These are phyloP conservation scores for Cutaneotrichosporon mucoides DNA, from an alignment of 1,284 basidiomycete species.

Conservation along the genomic window DNA sequence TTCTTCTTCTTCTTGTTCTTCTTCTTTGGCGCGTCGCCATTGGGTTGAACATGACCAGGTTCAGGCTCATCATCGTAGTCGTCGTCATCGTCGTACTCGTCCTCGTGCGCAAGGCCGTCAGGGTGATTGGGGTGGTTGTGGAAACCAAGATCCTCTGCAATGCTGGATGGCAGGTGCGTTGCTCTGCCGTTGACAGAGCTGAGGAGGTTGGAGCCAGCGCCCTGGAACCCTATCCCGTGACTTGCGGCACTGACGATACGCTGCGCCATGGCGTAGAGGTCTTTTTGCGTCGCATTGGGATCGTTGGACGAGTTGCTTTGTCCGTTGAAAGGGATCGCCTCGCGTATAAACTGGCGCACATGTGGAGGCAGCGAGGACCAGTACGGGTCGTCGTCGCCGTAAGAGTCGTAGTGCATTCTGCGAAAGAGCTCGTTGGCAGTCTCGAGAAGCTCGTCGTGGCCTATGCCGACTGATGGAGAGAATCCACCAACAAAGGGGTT, in stretches of 20 bases:
- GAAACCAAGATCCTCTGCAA: constrained; percentile 53
- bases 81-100: constrained; percentile 52
- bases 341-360: constrained; percentile 56
- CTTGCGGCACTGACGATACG: constrained; percentile 57
- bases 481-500: constrained; percentile 28
- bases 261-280: constrained; percentile 65
- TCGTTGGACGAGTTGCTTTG: constrained; percentile 30
- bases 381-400: constrained; percentile 56
- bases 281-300: constrained; percentile 38
- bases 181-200: constrained; percentile 31
- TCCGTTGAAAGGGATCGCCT: constrained; percentile 53
- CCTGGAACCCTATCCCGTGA: constrained; percentile 52
- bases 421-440: constrained; percentile 50
- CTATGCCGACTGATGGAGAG: constrained; percentile 39
- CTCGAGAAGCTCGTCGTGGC: constrained; percentile 49
- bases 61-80: constrained; percentile 36
- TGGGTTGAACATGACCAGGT: constrained; percentile 24
- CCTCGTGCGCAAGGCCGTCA: constrained; percentile 32
- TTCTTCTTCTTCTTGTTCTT: constrained; percentile 58
- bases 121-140: constrained; percentile 54
- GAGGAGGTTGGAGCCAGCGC: constrained; percentile 41
- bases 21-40: constrained; percentile 49
- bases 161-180: constrained; percentile 30
- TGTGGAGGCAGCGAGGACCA: constrained; percentile 58
- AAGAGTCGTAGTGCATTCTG: constrained; percentile 49